These are phyloP conservation scores for Candida boleticola DNA, from an alignment of 805 yeast genomes.

Conservation along the genomic window DNA sequence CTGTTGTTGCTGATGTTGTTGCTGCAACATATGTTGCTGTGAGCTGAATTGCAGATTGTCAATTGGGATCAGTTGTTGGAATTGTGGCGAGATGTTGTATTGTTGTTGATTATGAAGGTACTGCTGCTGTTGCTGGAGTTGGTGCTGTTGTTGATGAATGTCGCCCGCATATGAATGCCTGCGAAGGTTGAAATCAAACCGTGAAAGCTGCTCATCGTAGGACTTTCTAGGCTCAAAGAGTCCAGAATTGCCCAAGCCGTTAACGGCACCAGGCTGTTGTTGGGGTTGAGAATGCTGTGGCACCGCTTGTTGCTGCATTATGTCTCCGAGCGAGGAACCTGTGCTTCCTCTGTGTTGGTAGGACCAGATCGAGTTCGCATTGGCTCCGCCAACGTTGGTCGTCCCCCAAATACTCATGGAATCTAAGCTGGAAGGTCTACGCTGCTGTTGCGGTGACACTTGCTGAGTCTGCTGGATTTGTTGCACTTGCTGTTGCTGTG, in stretches of 20 bases:
- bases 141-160: background rate
- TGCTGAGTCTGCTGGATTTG: conserved; percentile 2
- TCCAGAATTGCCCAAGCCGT: no score
- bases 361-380: conserved; percentile 3
- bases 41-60: background rate
- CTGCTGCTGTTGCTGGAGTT: background rate
- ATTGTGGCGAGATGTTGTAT: background rate
- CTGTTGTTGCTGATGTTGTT: background rate
- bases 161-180: conserved; percentile 5
- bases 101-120: background rate
- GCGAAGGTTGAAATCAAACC: conserved; percentile 2
- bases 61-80: background rate
- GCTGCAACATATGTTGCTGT: background rate
- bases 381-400: background rate
- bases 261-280: background rate
- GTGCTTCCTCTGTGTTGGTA: conserved; percentile 1
- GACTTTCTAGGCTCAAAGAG: background rate
- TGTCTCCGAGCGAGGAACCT: background rate
- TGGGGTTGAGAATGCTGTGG: background rate
- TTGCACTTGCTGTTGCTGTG: background rate
- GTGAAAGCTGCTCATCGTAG: background rate
- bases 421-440: conserved; percentile 4
- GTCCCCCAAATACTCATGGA: conserved; percentile 4
- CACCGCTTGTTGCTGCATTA: background rate
- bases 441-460: conserved; percentile 7